phyloP scores from a whole-genome alignment of 2,329 filamentous ascomycete genomes.

The Pseudogymnoascus sp. region DNA sequence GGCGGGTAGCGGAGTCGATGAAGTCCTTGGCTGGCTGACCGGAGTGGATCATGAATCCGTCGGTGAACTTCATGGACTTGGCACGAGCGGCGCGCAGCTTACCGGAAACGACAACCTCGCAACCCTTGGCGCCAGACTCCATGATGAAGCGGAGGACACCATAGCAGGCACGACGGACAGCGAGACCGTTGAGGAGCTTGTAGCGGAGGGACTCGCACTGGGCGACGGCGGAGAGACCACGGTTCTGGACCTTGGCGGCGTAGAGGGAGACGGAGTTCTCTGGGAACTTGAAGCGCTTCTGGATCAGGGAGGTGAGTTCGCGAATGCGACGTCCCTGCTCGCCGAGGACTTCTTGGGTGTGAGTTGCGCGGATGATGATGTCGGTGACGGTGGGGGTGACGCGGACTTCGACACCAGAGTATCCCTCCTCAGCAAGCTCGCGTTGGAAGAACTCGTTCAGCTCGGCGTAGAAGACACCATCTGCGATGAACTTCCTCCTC shows the following conservation, averaged over 20 bases:
- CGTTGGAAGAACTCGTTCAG: constrained; percentile 99
- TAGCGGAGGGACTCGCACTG: constrained; percentile 99
- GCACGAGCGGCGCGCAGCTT: constrained; percentile 98
- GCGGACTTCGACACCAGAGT: constrained; percentile 99
- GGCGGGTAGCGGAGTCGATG: constrained; percentile 95
- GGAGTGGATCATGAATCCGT: constrained; percentile 99
- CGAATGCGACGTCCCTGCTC: constrained; percentile 99
- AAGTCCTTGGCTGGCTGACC: constrained; percentile 99
- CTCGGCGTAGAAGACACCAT: constrained; percentile 99
- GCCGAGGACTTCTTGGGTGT: constrained; percentile 99
- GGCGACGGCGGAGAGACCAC: constrained; percentile 97
- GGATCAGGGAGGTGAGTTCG: constrained; percentile 99
- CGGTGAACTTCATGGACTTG: constrained; percentile 99
- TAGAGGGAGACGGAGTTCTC: constrained; percentile 99
- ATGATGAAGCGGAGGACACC: constrained; percentile 99
- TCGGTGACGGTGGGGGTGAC: constrained; percentile 99
- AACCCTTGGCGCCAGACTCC: constrained; percentile 99
- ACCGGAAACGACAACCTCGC: constrained; percentile 97
- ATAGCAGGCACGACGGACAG: constrained; percentile 97
- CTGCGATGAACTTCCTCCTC: constrained; percentile 89
- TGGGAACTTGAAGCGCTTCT: constrained; percentile 99
- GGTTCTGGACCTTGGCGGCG: constrained; percentile 99
- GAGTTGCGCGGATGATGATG: constrained; percentile 99
- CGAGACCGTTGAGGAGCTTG: constrained; percentile 99
- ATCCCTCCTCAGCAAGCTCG: constrained; percentile 99